phyloP scores from a whole-genome alignment of 805 yeast genomes.

The Metschnikowia bowlesiae region DNA sequence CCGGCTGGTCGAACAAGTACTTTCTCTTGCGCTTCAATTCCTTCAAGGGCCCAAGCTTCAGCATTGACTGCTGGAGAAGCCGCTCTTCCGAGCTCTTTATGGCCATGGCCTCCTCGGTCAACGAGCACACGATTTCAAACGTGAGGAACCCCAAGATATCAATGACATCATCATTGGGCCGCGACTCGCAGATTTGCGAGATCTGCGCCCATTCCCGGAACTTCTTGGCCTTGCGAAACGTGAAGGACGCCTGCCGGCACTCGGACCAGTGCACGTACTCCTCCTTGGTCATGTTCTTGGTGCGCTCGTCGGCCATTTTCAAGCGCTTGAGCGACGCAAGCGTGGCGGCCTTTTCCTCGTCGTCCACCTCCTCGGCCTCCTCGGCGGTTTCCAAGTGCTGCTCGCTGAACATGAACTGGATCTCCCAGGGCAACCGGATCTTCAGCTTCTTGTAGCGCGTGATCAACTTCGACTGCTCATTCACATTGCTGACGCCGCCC shows the following conservation, averaged over 20 bases:
- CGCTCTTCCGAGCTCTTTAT: constrained; percentile 68
- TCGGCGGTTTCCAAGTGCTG: constrained; percentile 74
- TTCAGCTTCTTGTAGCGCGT: constrained; percentile 64
- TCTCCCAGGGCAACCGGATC: constrained; percentile 90
- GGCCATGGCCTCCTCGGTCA: constrained; percentile 86
- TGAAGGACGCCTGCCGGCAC: constrained; percentile 95
- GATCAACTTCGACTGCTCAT: constrained; percentile 40
- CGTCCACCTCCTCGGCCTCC: constrained; percentile 63
- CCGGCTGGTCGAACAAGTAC: constrained; percentile 81
- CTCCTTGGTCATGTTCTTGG: constrained; percentile 89
- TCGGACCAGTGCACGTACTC: constrained; percentile 99
- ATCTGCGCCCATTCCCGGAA: constrained; percentile 97
- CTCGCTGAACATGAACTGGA: constrained; percentile 88
- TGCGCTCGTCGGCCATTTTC: constrained; percentile 90
- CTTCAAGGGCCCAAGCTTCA: constrained; percentile 21
- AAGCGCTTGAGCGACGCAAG: constrained; percentile 82
- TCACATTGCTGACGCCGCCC: constrained; percentile 29
- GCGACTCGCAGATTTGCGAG: constrained; percentile 73
- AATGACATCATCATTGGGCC: constrained; percentile 94
- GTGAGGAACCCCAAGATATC: constrained; percentile 94
- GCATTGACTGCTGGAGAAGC: constrained; percentile 22
- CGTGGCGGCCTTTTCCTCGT: constrained; percentile 86
- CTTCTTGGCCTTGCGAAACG: constrained; percentile 89
- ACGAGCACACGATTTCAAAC: constrained; percentile 91
- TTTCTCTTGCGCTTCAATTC: constrained; percentile 39